Base-by-base conservation (phyloP, 169 alveolate species). In the Babesia gibsoni region DNA sequence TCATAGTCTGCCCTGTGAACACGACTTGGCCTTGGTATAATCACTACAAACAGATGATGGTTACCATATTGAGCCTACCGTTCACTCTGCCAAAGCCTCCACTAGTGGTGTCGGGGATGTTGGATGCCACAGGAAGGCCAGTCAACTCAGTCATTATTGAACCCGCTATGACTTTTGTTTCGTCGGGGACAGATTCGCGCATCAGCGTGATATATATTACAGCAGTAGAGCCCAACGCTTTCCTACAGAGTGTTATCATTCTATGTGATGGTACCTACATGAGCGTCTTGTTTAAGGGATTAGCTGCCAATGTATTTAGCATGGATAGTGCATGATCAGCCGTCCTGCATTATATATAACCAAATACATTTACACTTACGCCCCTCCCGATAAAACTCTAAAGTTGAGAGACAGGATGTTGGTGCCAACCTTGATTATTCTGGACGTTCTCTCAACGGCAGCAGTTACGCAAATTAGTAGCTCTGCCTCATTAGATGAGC, bases 41-140 rank as follows among this genome's bases (percentile, higher is more conserved):
- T 45, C 23, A 78, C 84, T 75, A 53, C 37, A 57, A 5, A 16
- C 12, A 20, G 18, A 16, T 36, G 18, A n/a, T 3, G 16, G 4
- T 25, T 37, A 9, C 7, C 12, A 1, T 20, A 23, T 16, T 25
- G 48, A 16, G 52, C 54, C 35, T 37, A 86, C 92, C 90, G 52
- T 87, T 87, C 20, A 87, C 75, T 37, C 86, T 88, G 0, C 92
- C 92, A 52, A 79, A 87, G 8, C 90, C 88, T 16, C 92, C 92
- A 43, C 88, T 87, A 16, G 67, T 50, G 27, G 75, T 56, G 63
- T 87, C 91, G 25, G 92, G 83, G 23, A 87, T 37, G 82, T 87
- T 78, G 30, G 90, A 67, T 30, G 73, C 87, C 23, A 87, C 87
- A 9, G 92, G 92, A 23, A 87, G 69, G 32, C 69, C 83, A 10